Evolutionary conservation across 2,329 filamentous ascomycete genomes (phyloP).

Genomic region (Arthrobotrys entomopaga): DNA sequence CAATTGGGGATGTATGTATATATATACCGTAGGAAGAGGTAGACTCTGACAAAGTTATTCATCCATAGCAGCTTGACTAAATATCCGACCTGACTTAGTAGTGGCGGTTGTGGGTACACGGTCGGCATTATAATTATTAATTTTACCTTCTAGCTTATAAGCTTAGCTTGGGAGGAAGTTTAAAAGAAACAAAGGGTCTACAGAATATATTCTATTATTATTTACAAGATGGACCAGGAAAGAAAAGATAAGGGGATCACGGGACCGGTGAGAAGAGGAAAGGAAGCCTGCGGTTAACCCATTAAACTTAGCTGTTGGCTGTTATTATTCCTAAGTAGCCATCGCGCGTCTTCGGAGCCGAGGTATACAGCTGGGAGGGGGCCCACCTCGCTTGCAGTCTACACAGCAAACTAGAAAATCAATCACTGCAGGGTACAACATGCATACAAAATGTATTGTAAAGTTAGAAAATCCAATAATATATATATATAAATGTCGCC

Average conservation of each 20-base stretch:
- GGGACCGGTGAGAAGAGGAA: neutral
- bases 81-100: constrained; percentile 21
- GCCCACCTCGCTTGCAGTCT: neutral
- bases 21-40: constrained; percentile 39
- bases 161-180: too few relatives aligned
- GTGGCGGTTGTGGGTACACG: constrained; percentile 33
- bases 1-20: neutral
- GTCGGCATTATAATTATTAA: constrained; percentile 45
- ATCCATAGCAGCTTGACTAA: constrained; percentile 40
- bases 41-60: constrained; percentile 49
- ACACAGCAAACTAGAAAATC: too few relatives aligned
- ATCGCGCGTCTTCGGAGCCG: constrained; percentile 8
- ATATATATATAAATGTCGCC: neutral
- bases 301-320: too few relatives aligned
- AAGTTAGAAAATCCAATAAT: too few relatives aligned
- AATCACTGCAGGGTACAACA: too few relatives aligned
- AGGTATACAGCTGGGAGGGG: neutral
- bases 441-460: too few relatives aligned
- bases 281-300: neutral
- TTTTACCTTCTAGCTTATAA: too few relatives aligned
- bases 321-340: too few relatives aligned
- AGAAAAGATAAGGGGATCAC: neutral
- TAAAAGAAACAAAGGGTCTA: too few relatives aligned
- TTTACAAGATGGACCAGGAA: neutral
- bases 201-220: neutral